Conservation (phyloP, 2,329 filamentous ascomycete species). For the Ophiocordyceps camponoti-floridani region DNA sequence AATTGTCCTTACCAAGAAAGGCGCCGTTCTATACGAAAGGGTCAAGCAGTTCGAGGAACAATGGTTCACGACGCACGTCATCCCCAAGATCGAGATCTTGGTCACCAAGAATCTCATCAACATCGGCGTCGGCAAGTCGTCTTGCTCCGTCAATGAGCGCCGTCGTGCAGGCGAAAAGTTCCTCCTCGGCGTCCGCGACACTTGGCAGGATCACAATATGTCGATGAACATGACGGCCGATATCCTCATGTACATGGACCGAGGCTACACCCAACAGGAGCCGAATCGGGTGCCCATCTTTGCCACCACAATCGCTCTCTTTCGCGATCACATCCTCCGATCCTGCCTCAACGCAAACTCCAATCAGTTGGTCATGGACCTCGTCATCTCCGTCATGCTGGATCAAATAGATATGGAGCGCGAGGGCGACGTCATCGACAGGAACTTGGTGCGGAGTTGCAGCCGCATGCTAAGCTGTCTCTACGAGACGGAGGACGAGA, state of each 20-base stretch:
- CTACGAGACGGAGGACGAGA: conserved; percentile 65
- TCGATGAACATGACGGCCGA: conserved; percentile 96
- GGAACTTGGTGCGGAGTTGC: conserved; percentile 63
- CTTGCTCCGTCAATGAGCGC: conserved; percentile 58
- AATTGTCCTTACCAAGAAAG: conserved; percentile 78
- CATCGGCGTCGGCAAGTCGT: conserved; percentile 37
- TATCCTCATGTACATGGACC: conserved; percentile 94
- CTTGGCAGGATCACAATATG: conserved; percentile 78
- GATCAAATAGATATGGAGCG: conserved; percentile 89
- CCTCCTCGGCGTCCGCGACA: conserved; percentile 53
- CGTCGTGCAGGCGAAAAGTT: conserved; percentile 70
- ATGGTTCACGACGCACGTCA: conserved; percentile 63
- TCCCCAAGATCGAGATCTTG: conserved; percentile 49
- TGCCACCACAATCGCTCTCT: conserved; percentile 67
- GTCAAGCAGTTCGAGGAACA: conserved; percentile 67
- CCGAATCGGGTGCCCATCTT: conserved; percentile 60
- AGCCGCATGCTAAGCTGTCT: conserved; percentile 79
- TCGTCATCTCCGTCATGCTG: conserved; percentile 67
- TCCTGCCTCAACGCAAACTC: conserved; percentile 30
- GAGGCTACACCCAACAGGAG: conserved; percentile 55
- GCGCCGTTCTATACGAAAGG: conserved; percentile 60
- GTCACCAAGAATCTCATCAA: conserved; percentile 50
- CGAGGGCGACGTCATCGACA: conserved; percentile 76
- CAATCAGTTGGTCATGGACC: conserved; percentile 42
- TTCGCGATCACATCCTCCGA: conserved; percentile 68